Percentiles rank a stretch among this genome's conserved stretches.
These are phyloP conservation scores for Salix caprea DNA, from an alignment of 345 rosid genomes.

Conservation along the genomic window DNA sequence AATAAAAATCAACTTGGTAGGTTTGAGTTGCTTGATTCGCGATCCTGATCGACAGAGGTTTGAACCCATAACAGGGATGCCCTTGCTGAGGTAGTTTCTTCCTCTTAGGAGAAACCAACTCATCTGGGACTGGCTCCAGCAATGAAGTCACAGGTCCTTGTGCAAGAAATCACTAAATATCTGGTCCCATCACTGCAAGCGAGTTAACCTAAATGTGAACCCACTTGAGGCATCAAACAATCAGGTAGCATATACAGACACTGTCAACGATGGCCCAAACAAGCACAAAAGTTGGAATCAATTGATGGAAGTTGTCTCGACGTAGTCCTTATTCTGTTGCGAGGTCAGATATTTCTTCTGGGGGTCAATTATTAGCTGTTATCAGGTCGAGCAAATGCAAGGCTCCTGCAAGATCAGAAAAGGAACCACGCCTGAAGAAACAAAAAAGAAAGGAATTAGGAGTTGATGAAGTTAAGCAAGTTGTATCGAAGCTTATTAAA, in stretches of 20 bases:
- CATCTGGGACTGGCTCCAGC: conserved; percentile 46
- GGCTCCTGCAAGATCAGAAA: conserved; percentile 4
- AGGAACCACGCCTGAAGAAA: not conserved
- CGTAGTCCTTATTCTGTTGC: conserved; percentile 19
- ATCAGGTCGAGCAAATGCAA: conserved; percentile 25
- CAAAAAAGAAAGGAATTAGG: not conserved
- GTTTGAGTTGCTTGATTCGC: conserved; percentile 36
- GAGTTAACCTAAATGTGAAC: conserved; percentile 5
- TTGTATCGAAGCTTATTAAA: not conserved
- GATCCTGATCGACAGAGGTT: conserved; percentile 34
- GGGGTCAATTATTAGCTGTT: conserved; percentile 38
- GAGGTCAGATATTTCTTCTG: conserved; percentile 23
- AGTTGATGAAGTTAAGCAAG: not conserved
- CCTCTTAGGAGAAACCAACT: conserved; percentile 35
- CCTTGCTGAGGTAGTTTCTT: conserved; percentile 37
- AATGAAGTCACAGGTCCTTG: conserved; percentile 38
- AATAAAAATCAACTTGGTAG: conserved; percentile 11
- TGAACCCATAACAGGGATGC: conserved; percentile 44
- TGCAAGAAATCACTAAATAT: conserved; percentile 39
- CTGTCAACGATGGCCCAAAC: conserved; percentile 25
- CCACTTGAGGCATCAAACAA: conserved; percentile 4
- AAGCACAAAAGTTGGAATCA: conserved; percentile 30
- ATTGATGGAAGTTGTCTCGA: conserved; percentile 25
- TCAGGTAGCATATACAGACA: conserved; percentile 3
- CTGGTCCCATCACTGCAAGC: conserved; percentile 23